Evolutionary conservation across 2,329 filamentous ascomycete species (phyloP), one percentile per base, ranked within the genome.

Genomic region (Talaromyces sp.): DNA sequence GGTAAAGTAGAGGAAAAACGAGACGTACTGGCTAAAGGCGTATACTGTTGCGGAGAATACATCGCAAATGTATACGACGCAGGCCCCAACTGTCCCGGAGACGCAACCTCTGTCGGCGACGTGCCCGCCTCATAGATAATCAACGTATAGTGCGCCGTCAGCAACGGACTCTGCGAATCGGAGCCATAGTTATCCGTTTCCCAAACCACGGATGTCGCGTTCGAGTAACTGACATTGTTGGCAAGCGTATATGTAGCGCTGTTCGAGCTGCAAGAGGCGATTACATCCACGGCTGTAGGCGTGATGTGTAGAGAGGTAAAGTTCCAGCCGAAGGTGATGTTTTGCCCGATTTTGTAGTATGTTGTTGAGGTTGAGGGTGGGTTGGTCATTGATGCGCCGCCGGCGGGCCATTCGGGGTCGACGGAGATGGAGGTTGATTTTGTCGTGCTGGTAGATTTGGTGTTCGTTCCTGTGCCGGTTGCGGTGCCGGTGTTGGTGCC

Each of bases 251-350:
- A 90, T 43, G 82, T 85, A 56, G 81, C 81, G 65, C 82, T 78
- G 76, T 89, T 89, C 66, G 80, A 74, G 40, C 81, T 82, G 80
- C 87, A 89, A 11, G 83, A 84, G 1, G 88, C 88, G 51, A 89
- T 76, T 43, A 90, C 82, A 69, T 90, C 86, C 70, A 90, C 79
- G 51, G 81, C 82, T 1, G 81, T 80, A 0, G 88, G 88, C 0
- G 85, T 86, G 19, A 84, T 80, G 22, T 80, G 82, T 27, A 90
- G 78, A 11, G 85, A 88, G 15, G 88, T 90, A 76, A 89, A 90
- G 76, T 90, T 90, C 88, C 88, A 90, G 22, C 80, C 83, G 69
- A 90, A 88, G 0, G 87, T 89, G 34, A 89, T 78, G 66, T 80
- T 82, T 53, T 89, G 81, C 19, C 85, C 85, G 69, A 89, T 84